These are phyloP conservation scores for Pythium aristosporum DNA, from an alignment of 352 stramenopile species.

Conservation along the genomic window DNA sequence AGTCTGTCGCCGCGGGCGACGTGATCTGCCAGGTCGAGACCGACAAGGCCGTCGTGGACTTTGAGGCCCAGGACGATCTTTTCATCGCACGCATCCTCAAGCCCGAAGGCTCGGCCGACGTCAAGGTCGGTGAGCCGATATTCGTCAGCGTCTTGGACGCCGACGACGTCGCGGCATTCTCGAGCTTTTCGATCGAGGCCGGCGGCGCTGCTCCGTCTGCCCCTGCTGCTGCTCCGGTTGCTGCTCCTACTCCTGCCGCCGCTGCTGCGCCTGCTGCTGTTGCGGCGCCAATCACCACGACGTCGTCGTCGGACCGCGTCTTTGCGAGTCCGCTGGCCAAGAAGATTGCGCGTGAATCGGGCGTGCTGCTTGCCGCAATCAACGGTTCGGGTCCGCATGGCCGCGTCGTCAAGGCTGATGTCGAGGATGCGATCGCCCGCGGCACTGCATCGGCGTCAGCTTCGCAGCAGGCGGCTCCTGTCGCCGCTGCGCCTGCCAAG, in stretches of 20 bases:
- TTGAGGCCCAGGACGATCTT: conserved; percentile 95
- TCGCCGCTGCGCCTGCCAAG: conserved; percentile 24
- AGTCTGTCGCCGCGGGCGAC: conserved; percentile 90
- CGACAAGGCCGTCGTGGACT: conserved; percentile 98
- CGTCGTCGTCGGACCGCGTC: conserved; percentile 70
- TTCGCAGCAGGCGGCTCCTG: conserved; percentile 23
- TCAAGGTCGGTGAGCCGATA: conserved; percentile 78
- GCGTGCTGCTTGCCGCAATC: conserved; percentile 61
- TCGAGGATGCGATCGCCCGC: conserved; percentile 88
- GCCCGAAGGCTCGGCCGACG: conserved; percentile 76
- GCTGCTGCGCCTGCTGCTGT: conserved; percentile 23
- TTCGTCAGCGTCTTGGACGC: conserved; percentile 65
- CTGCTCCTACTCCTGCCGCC: conserved; percentile 19
- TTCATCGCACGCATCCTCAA: conserved; percentile 95
- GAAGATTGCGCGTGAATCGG: conserved; percentile 84
- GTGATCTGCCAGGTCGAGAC: conserved; percentile 96
- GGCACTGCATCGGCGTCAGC: conserved; percentile 34
- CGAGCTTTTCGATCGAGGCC: conserved; percentile 49
- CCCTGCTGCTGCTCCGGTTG: neutral
- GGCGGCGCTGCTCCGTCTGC: neutral
- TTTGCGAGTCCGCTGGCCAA: conserved; percentile 94
- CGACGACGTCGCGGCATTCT: conserved; percentile 55
- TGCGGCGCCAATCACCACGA: conserved; percentile 12
- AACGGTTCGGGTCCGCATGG: conserved; percentile 86
- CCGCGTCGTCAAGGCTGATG: conserved; percentile 93